phyloP scores from a whole-genome alignment of 1,139 yeast species.

The Blastobotrys indianensis region DNA sequence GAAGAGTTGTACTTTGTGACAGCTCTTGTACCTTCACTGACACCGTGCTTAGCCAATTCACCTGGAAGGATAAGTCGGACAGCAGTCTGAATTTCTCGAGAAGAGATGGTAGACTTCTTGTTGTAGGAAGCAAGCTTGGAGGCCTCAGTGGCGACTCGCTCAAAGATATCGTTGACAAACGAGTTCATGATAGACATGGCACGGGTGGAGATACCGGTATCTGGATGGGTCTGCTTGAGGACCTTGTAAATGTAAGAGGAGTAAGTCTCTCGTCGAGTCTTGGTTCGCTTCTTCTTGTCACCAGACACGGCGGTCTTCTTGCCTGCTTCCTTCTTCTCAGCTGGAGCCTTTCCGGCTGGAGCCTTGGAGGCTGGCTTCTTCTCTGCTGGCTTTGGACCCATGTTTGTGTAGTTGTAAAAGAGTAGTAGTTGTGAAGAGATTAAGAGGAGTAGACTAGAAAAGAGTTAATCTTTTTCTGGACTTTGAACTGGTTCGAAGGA shows the following conservation, averaged over 20 bases:
- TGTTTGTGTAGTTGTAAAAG: constrained; percentile 33
- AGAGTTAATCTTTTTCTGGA: neutral
- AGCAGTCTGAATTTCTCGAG: constrained; percentile 99
- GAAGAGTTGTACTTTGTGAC: constrained; percentile 95
- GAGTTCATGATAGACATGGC: constrained; percentile 99
- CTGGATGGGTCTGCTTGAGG: constrained; percentile 98
- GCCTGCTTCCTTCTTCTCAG: constrained; percentile 93
- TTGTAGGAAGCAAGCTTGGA: constrained; percentile 99
- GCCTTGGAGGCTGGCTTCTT: constrained; percentile 51
- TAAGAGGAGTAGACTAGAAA: constrained; percentile 15
- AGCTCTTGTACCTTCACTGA: constrained; percentile 99
- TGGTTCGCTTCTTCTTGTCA: constrained; percentile 88
- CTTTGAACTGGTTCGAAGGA: neutral
- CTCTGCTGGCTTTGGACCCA: constrained; percentile 96
- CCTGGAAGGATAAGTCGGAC: constrained; percentile 99
- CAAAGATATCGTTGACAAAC: constrained; percentile 75
- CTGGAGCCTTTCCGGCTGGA: constrained; percentile 93
- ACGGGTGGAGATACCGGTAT: constrained; percentile 98
- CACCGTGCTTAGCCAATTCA: constrained; percentile 99
- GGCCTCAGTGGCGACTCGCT: constrained; percentile 82
- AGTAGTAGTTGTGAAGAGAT: constrained; percentile 17
- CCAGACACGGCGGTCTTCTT: constrained; percentile 82
- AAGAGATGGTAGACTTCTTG: constrained; percentile 98
- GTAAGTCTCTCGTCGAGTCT: constrained; percentile 98
- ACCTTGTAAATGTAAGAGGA: constrained; percentile 98